Percentiles rank a stretch among this genome's conserved stretches.
Evolutionary conservation across 176 grass and related monocot genomes (phyloP).

Genomic region (Areca catechu): DNA sequence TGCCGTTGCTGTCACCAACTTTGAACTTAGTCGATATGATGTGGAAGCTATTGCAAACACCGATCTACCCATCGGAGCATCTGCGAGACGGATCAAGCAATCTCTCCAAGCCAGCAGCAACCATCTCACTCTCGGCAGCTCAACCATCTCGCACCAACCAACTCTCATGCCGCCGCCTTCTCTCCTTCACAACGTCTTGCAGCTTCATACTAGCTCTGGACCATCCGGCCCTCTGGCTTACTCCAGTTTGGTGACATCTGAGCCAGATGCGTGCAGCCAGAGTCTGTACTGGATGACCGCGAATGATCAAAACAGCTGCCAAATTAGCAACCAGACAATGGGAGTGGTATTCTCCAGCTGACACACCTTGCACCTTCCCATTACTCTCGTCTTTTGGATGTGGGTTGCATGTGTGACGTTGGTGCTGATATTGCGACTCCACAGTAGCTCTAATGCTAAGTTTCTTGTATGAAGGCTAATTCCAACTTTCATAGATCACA

Average conservation of each 20-base stretch:
- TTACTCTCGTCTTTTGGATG: not conserved
- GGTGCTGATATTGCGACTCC: no score
- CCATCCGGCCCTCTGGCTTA: not conserved
- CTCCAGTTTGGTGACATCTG: not conserved
- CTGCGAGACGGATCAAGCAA: slow-evolving; percentile 20
- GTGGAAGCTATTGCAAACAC: slow-evolving; percentile 52
- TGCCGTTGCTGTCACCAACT: slow-evolving; percentile 74
- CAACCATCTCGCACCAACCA: not conserved
- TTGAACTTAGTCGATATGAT: slow-evolving; percentile 68
- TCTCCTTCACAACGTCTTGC: not conserved
- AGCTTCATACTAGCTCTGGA: not conserved
- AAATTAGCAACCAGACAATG: not conserved
- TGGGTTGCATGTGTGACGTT: no score
- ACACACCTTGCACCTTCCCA: not conserved
- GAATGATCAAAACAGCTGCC: not conserved
- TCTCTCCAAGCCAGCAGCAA: not conserved
- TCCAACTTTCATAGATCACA: no score
- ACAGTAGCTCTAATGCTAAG: no score
- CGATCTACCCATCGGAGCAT: slow-evolving; percentile 50
- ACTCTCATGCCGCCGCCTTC: not conserved
- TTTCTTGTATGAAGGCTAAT: no score
- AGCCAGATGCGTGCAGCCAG: not conserved
- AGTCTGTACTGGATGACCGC: not conserved
- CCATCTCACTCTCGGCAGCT: not conserved
- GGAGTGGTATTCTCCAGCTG: not conserved